Evolutionary conservation across 441 rosid species (phyloP).

Genomic region (Erysimum cheiri): DNA sequence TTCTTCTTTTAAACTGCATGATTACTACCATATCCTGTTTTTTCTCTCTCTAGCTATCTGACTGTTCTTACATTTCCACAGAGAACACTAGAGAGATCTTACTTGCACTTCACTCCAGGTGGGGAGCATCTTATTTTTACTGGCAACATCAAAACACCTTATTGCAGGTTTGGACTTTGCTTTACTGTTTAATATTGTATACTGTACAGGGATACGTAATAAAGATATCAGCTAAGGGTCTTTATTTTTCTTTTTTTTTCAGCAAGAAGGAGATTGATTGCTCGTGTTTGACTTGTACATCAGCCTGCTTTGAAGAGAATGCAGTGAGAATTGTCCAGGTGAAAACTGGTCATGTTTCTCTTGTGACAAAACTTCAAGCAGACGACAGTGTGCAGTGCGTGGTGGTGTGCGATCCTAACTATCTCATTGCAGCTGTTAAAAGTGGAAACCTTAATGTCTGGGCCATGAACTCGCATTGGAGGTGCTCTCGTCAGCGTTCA

Average conservation of each 20-base stretch:
- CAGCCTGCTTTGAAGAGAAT: slow-evolving; percentile 56
- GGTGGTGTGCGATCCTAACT: slow-evolving; percentile 69
- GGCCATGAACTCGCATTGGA: slow-evolving; percentile 87
- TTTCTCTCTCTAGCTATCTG: slow-evolving; percentile 20
- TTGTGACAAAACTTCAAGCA: slow-evolving; percentile 64
- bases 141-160: slow-evolving; percentile 71
- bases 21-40: not conserved
- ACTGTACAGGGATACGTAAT: not conserved
- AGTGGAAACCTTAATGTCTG: slow-evolving; percentile 78
- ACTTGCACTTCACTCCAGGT: slow-evolving; percentile 74
- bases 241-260: slow-evolving; percentile 28
- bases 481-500: slow-evolving; percentile 52
- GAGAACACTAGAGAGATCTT: slow-evolving; percentile 64
- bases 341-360: slow-evolving; percentile 72
- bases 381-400: slow-evolving; percentile 60
- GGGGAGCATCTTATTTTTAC: slow-evolving; percentile 70
- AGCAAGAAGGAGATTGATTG: slow-evolving; percentile 79
- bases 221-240: slow-evolving; percentile 30
- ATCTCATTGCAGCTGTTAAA: slow-evolving; percentile 71
- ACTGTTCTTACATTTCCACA: slow-evolving; percentile 44
- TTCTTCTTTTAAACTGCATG: not conserved
- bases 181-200: slow-evolving; percentile 8
- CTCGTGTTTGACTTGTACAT: slow-evolving; percentile 74
- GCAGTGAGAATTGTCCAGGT: slow-evolving; percentile 73
- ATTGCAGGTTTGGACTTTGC: slow-evolving; percentile 73